These are phyloP conservation scores for Hypoxylon intermedium DNA, from an alignment of 495 filamentous ascomycete genomes.

Conservation along the genomic window DNA sequence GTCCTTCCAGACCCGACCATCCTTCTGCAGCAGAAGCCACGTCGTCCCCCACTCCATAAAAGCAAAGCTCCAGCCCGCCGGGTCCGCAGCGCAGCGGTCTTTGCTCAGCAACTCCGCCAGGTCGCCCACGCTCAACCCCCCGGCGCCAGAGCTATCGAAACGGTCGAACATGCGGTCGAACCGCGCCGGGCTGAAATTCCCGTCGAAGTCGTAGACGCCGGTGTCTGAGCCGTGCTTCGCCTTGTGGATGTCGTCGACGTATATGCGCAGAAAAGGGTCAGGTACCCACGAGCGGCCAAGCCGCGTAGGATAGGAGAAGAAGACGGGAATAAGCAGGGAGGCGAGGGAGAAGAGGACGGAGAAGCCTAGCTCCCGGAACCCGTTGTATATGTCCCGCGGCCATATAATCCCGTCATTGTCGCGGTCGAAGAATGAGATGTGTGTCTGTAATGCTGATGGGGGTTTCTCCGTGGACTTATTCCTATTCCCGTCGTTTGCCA, in stretches of 20 bases:
- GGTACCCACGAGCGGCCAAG: conserved; percentile 23
- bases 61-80: conserved; percentile 36
- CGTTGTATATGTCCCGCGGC: conserved; percentile 55
- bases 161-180: conserved; percentile 28
- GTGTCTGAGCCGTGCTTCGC: conserved; percentile 32
- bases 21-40: conserved; percentile 56
- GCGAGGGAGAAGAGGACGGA: conserved; percentile 49
- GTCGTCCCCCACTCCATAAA: conserved; percentile 56
- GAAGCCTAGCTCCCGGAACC: conserved; percentile 58
- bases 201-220: conserved; percentile 26
- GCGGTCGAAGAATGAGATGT: conserved; percentile 58
- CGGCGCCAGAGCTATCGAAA: conserved; percentile 8
- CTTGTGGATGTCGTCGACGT: conserved; percentile 28
- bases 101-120: conserved; percentile 8
- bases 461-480: conserved; percentile 8
- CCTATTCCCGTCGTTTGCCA: not conserved
- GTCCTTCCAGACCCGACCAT: conserved; percentile 56
- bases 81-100: conserved; percentile 26
- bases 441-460: conserved; percentile 52
- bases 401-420: conserved; percentile 58
- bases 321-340: conserved; percentile 41
- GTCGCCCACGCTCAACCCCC: conserved; percentile 9
- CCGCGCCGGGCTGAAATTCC: conserved; percentile 11
- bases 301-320: conserved; percentile 33
- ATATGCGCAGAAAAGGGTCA: conserved; percentile 26